Evolutionary conservation across 495 filamentous ascomycete species (phyloP).

Genomic region (Podospora anserina): DNA sequence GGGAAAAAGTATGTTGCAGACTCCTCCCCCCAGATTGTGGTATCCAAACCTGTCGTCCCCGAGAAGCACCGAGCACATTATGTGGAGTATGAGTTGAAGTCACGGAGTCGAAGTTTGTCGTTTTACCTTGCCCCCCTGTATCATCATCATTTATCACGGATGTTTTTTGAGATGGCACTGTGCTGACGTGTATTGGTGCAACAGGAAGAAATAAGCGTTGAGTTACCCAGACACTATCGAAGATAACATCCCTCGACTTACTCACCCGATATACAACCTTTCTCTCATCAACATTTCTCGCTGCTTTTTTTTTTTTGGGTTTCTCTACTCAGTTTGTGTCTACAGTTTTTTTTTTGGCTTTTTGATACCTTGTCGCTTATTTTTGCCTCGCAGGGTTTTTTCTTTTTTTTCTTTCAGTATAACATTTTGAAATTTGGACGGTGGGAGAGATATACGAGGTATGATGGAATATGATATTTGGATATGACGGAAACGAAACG

Average conservation of each 20-base stretch:
- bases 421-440: not conserved
- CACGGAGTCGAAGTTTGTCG: conserved; percentile 18
- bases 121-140: not conserved
- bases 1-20: conserved; percentile 34
- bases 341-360: conserved; percentile 5
- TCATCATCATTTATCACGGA: not conserved
- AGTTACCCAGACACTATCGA: not conserved
- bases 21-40: not conserved
- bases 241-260: not conserved
- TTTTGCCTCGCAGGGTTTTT: not conserved
- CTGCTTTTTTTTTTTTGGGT: not conserved
- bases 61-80: conserved; percentile 13
- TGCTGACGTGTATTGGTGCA: conserved; percentile 4
- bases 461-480: not conserved
- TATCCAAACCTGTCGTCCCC: conserved; percentile 4
- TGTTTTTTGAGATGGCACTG: not conserved
- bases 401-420: conserved; percentile 13
- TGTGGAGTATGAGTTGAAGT: conserved; percentile 4
- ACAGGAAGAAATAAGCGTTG: conserved; percentile 13
- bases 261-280: not conserved
- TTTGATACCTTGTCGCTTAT: conserved; percentile 37
- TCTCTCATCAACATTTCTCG: conserved; percentile 3
- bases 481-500: not conserved
- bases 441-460: not conserved
- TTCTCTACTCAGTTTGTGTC: not conserved